phyloP scores from a whole-genome alignment of 2,329 filamentous ascomycete genomes.

The Pseudogymnoascus sp. region DNA sequence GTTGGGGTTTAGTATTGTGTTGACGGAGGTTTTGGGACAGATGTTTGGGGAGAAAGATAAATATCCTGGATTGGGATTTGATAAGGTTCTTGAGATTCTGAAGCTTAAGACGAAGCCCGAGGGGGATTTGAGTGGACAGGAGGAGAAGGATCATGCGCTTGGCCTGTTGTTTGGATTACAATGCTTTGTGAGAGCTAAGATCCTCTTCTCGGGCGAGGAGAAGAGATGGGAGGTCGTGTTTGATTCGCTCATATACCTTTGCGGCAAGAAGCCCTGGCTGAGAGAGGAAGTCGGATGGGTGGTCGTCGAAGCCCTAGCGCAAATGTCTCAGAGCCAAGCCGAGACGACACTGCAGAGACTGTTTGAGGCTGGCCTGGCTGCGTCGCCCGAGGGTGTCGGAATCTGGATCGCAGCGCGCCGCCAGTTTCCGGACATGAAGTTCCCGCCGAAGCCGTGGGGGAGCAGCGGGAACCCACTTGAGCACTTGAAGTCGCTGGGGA shows the following conservation, averaged over 20 bases:
- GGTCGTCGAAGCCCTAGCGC: slow-evolving; percentile 63
- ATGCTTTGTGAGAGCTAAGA: slow-evolving; percentile 71
- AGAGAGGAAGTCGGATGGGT: slow-evolving; percentile 81
- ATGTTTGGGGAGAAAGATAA: slow-evolving; percentile 50
- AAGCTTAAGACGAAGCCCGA: slow-evolving; percentile 48
- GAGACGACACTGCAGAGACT: slow-evolving; percentile 57
- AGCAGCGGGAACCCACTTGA: slow-evolving; percentile 64
- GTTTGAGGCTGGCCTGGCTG: slow-evolving; percentile 57
- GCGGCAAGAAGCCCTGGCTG: slow-evolving; percentile 80
- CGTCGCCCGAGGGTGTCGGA: slow-evolving; percentile 81
- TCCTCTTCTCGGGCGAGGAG: slow-evolving; percentile 54
- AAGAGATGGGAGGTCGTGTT: slow-evolving; percentile 62
- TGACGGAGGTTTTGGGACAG: slow-evolving; percentile 72
- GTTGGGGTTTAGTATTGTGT: slow-evolving; percentile 79
- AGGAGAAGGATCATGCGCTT: slow-evolving; percentile 78
- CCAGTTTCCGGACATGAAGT: slow-evolving; percentile 54
- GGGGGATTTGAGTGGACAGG: slow-evolving; percentile 55
- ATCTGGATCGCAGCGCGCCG: slow-evolving; percentile 71
- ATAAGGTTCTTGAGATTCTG: slow-evolving; percentile 46
- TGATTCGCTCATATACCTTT: slow-evolving; percentile 64
- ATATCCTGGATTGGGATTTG: slow-evolving; percentile 49
- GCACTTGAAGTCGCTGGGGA: slow-evolving; percentile 61
- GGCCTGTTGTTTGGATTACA: slow-evolving; percentile 83
- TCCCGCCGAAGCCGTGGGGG: slow-evolving; percentile 65
- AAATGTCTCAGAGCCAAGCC: slow-evolving; percentile 49